phyloP scores from a whole-genome alignment of 805 yeast species.

The Cyberlindnera xishuangbannaensis region DNA sequence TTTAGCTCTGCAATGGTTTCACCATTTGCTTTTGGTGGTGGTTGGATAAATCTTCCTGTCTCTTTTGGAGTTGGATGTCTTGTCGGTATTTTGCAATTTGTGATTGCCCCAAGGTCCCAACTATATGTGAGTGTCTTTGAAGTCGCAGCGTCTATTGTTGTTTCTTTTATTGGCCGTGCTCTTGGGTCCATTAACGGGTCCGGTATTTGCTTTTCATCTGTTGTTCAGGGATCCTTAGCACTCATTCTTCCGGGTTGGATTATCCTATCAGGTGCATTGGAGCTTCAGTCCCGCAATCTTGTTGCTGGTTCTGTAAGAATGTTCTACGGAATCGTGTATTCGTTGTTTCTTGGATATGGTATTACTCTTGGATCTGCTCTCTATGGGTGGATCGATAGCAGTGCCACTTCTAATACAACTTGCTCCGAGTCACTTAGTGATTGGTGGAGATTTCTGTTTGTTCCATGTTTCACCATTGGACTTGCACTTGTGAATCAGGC shows the following conservation, averaged over 20 bases:
- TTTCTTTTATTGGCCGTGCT: constrained; percentile 81
- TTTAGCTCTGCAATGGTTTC: constrained; percentile 75
- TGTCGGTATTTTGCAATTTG: constrained; percentile 77
- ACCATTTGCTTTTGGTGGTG: constrained; percentile 81
- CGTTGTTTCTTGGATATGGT: constrained; percentile 87
- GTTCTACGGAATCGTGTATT: constrained; percentile 93
- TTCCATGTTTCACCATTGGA: constrained; percentile 63
- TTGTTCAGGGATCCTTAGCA: constrained; percentile 86
- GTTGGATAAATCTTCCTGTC: constrained; percentile 85
- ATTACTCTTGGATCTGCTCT: constrained; percentile 89
- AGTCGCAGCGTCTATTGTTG: constrained; percentile 80
- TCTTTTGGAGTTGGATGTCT: constrained; percentile 72
- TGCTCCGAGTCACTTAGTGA: constrained; percentile 55
- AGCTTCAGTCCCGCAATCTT: constrained; percentile 81
- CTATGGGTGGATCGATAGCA: constrained; percentile 88
- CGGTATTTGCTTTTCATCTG: constrained; percentile 74
- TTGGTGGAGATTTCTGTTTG: constrained; percentile 62
- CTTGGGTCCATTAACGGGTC: constrained; percentile 73
- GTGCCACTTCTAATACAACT: constrained; percentile 55
- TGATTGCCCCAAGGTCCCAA: constrained; percentile 74
- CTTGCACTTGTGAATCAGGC: constrained; percentile 84
- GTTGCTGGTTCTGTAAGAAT: constrained; percentile 94
- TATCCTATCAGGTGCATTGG: constrained; percentile 86
- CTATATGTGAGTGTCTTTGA: constrained; percentile 87
- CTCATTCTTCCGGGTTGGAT: constrained; percentile 91